Conservation (phyloP, 768 basidiomycete species). For the Agrocybe pediades region DNA sequence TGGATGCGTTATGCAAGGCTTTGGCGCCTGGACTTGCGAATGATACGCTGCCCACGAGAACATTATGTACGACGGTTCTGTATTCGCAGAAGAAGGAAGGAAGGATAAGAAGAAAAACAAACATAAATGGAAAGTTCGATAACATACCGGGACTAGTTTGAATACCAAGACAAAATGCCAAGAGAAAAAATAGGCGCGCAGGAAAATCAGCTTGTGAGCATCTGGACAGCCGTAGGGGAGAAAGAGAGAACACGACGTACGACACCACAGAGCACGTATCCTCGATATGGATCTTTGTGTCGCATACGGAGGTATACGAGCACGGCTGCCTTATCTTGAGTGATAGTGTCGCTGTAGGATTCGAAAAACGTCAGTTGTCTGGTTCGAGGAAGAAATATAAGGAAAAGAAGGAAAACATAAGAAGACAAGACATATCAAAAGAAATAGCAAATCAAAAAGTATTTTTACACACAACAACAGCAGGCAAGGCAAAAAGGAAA, state of each 20-base stretch:
- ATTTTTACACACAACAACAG: too few species aligned
- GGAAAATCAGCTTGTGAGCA: constrained; percentile 6
- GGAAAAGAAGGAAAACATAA: too few species aligned
- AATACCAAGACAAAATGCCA: neutral
- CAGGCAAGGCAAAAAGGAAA: constrained; percentile 1
- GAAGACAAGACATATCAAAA: too few species aligned
- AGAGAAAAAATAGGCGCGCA: too few species aligned
- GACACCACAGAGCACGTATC: constrained; percentile 73
- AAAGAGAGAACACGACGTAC: constrained; percentile 42
- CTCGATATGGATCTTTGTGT: constrained; percentile 79
- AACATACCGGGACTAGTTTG: constrained; percentile 10
- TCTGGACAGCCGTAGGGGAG: neutral
- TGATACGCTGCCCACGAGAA: constrained; percentile 76
- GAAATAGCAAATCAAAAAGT: too few species aligned
- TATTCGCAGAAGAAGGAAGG: constrained; percentile 1
- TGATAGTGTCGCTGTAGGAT: constrained; percentile 75
- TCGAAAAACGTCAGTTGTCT: too few species aligned
- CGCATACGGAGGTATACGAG: constrained; percentile 77
- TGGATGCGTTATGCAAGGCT: constrained; percentile 78
- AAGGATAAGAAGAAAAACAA: constrained; percentile 1
- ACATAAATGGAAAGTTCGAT: neutral
- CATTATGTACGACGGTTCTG: constrained; percentile 74
- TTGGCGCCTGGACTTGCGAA: constrained; percentile 76
- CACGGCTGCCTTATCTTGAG: constrained; percentile 77
- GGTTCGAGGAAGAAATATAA: too few species aligned